A percentile compares a stretch with the other conserved stretches of the same genome.
phyloP scores from a whole-genome alignment of 257 asterid genomes.

The Fraxinus excelsior region DNA sequence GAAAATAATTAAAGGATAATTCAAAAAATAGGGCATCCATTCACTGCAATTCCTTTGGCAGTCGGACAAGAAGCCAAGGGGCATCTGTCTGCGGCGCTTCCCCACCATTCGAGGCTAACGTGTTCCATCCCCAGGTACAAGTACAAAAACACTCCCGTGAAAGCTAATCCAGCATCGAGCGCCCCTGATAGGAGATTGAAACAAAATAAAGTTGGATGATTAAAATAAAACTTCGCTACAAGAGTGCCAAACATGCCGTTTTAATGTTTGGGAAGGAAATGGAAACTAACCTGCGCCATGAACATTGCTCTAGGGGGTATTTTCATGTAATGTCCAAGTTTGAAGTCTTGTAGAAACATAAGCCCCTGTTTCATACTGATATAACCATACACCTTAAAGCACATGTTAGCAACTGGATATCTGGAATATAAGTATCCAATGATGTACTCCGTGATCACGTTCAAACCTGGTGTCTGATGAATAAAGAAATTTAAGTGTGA shows the following conservation, averaged over 20 bases:
- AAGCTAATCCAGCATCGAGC: constrained; percentile 92
- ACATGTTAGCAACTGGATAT: constrained; percentile 98
- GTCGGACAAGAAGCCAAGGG: constrained; percentile 91
- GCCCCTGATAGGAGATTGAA: constrained; percentile 68
- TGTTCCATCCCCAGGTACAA: constrained; percentile 66
- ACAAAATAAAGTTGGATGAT: background rate
- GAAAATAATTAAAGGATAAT: background rate
- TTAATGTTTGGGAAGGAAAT: background rate
- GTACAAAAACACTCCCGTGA: constrained; percentile 83
- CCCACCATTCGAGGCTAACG: constrained; percentile 84
- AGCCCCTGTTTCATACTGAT: constrained; percentile 93
- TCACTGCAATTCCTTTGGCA: constrained; percentile 65
- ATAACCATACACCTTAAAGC: constrained; percentile 91
- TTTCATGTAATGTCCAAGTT: constrained; percentile 97
- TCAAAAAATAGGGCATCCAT: constrained; percentile 71
- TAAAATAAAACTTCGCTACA: background rate
- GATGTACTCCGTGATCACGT: constrained; percentile 91
- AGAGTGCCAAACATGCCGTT: background rate
- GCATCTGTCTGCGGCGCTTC: constrained; percentile 73
- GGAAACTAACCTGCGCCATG: constrained; percentile 80
- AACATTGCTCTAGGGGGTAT: constrained; percentile 95
- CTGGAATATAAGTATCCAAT: constrained; percentile 96
- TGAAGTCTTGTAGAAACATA: constrained; percentile 81
- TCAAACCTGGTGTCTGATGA: constrained; percentile 79
- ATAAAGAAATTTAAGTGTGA: constrained; percentile 11